A percentile compares a stretch with the other conserved stretches of the same genome.
These are phyloP conservation scores for Bertia moriformis DNA, from an alignment of 2,329 filamentous ascomycete genomes.

Conservation along the genomic window DNA sequence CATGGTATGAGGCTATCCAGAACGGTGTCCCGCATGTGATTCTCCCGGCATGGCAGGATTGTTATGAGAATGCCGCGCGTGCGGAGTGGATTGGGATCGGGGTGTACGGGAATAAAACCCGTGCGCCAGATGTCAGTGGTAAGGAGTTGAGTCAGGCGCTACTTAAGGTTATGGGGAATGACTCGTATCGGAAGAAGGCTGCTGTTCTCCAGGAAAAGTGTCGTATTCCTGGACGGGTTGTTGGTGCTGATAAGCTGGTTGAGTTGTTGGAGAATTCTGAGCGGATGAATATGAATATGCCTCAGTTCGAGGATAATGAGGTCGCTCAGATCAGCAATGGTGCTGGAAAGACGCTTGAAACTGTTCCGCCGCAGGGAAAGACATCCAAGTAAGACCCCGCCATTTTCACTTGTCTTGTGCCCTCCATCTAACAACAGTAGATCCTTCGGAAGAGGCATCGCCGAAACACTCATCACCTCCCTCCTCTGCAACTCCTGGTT, in stretches of 20 bases:
- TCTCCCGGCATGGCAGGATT: slow-evolving; percentile 7
- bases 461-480: not conserved
- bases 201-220: not conserved
- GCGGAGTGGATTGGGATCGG: slow-evolving; percentile 8
- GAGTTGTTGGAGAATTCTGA: not conserved
- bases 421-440: too few relatives aligned
- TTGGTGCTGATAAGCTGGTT: not conserved
- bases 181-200: not conserved
- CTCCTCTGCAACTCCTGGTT: not conserved
- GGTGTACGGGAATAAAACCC: slow-evolving; percentile 6
- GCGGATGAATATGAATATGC: not conserved
- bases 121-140: slow-evolving; percentile 8
- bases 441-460: not conserved
- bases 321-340: not conserved
- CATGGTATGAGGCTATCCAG: slow-evolving; percentile 8
- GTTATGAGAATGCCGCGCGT: slow-evolving; percentile 7
- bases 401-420: too few relatives aligned
- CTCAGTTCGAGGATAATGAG: not conserved
- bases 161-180: slow-evolving; percentile 6
- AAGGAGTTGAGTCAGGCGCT: slow-evolving; percentile 12
- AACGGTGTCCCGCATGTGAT: slow-evolving; percentile 8
- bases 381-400: too few relatives aligned
- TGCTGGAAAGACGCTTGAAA: not conserved
- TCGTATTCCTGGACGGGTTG: not conserved
- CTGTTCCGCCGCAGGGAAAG: not conserved